phyloP scores from a whole-genome alignment of 805 yeast species.

The Myxozyma sirexii region DNA sequence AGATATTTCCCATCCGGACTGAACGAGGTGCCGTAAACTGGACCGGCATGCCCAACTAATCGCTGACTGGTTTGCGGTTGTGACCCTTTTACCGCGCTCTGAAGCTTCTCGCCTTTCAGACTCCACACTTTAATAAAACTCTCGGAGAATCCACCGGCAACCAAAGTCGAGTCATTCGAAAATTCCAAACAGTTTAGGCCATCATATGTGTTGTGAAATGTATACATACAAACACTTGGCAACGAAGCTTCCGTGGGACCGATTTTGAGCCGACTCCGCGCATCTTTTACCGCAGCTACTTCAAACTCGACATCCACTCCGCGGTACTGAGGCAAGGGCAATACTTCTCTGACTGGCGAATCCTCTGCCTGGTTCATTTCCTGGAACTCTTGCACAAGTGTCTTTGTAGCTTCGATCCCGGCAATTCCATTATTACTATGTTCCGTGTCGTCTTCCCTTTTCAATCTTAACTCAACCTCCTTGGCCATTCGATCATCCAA shows the following conservation, averaged over 20 bases:
- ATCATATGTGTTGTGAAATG: constrained; percentile 92
- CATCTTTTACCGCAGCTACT: constrained; percentile 76
- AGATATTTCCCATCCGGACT: constrained; percentile 86
- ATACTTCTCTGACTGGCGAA: constrained; percentile 69
- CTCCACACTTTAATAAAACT: constrained; percentile 90
- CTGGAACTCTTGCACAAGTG: constrained; percentile 67
- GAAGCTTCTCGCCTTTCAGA: constrained; percentile 77
- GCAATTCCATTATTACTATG: constrained; percentile 41
- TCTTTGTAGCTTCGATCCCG: constrained; percentile 42
- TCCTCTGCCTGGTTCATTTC: constrained; percentile 54
- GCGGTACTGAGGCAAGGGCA: constrained; percentile 87
- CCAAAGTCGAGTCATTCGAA: constrained; percentile 80
- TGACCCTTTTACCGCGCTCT: constrained; percentile 40
- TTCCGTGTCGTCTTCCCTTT: constrained; percentile 63
- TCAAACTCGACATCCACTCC: constrained; percentile 78
- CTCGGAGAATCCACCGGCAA: constrained; percentile 95
- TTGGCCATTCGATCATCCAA: constrained; percentile 79
- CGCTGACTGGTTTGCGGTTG: constrained; percentile 45
- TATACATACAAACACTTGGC: constrained; percentile 97
- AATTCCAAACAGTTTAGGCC: constrained; percentile 85
- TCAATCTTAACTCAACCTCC: constrained; percentile 76
- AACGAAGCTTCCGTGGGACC: constrained; percentile 72
- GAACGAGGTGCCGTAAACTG: constrained; percentile 87
- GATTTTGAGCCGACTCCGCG: constrained; percentile 70
- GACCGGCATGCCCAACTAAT: constrained; percentile 89